Conservation (phyloP, 2,329 filamentous ascomycete species). For the Eutypa lata region DNA sequence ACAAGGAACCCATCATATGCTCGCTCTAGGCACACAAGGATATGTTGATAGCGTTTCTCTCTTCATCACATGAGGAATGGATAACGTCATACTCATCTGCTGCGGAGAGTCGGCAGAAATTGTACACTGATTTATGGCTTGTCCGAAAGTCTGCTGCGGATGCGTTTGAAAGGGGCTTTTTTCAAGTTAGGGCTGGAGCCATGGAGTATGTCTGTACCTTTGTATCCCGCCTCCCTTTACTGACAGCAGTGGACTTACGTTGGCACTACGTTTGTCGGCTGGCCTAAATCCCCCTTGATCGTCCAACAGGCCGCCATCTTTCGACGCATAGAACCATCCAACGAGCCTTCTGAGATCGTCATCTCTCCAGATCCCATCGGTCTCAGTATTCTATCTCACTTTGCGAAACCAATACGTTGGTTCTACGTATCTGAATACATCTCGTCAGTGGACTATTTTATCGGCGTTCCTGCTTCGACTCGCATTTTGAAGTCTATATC, state of each 20-base stretch:
- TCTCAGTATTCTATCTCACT: too few species aligned
- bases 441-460: neutral
- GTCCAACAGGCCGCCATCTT: neutral
- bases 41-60: conserved; percentile 3
- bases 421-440: conserved; percentile 4
- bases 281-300: conserved; percentile 1
- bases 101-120: too few species aligned
- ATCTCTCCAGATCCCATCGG: conserved; percentile 4
- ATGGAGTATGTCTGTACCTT: conserved; percentile 5
- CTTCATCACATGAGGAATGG: conserved; percentile 4
- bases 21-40: conserved; percentile 1
- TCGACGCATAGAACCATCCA: conserved; percentile 6
- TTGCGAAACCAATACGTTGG: conserved; percentile 9
- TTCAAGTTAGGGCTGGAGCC: conserved; percentile 3
- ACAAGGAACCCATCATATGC: too few species aligned
- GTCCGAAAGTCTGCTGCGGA: conserved; percentile 17
- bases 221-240: neutral
- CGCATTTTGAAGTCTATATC: neutral
- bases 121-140: conserved; percentile 15
- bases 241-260: neutral
- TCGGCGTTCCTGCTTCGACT: neutral
- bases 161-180: conserved; percentile 12
- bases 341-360: conserved; percentile 1
- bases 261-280: conserved; percentile 1
- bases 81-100: too few species aligned